Evolutionary conservation across 495 filamentous ascomycete genomes (phyloP).

Genomic region (Trichoderma asperelloides): DNA sequence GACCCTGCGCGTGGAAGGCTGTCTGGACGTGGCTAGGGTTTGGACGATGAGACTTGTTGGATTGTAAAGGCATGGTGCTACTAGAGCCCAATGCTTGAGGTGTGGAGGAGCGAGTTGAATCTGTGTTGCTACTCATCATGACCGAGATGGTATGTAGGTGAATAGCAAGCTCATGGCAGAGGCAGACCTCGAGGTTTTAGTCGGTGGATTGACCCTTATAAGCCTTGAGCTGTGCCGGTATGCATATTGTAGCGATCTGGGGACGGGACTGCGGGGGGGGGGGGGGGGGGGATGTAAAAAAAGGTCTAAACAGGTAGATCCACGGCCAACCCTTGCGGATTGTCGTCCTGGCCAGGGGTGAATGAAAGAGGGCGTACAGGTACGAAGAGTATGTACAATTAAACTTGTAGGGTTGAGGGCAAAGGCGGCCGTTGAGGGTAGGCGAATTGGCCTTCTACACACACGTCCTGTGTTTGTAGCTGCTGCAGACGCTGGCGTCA

Average conservation of each 20-base stretch:
- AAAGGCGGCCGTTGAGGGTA: not conserved
- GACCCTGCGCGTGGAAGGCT: slow-evolving; percentile 22
- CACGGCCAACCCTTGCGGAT: not conserved
- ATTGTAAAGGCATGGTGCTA: slow-evolving; percentile 27
- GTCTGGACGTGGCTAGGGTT: slow-evolving; percentile 35
- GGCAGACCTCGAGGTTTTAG: not conserved
- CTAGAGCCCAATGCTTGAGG: slow-evolving; percentile 11
- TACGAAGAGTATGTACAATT: not conserved
- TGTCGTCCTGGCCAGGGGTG: not conserved
- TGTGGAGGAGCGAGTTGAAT: slow-evolving; percentile 14
- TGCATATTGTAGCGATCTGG: slow-evolving; percentile 5
- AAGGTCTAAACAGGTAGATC: not conserved
- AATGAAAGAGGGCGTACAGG: not conserved
- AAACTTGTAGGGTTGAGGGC: not conserved
- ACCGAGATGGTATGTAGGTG: not conserved
- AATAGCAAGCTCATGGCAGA: slow-evolving; percentile 7
- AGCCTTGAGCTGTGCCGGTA: not conserved
- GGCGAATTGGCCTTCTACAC: not conserved
- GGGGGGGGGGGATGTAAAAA: not conserved
- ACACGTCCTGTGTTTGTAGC: not conserved
- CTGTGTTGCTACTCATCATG: slow-evolving; percentile 9
- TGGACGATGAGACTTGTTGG: slow-evolving; percentile 25
- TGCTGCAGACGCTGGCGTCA: not conserved
- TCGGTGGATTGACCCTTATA: slow-evolving; percentile 2
- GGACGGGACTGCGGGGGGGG: slow-evolving; percentile 2